Conservation (phyloP, 2,329 filamentous ascomycete genomes). For the Celoporthe dispersa region DNA sequence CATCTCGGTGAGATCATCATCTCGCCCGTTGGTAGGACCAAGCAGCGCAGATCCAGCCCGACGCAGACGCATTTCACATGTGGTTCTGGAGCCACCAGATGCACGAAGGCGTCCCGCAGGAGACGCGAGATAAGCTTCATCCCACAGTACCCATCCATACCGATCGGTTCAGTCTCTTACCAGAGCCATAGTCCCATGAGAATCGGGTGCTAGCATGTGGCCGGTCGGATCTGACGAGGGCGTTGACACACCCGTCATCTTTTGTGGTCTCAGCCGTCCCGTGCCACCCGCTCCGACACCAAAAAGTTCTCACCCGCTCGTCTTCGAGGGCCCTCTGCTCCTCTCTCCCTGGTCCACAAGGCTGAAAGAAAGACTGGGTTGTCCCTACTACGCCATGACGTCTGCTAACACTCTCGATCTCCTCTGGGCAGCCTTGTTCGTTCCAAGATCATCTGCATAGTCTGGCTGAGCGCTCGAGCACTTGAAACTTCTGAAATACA, state of each 20-base stretch:
- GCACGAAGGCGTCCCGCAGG: not conserved
- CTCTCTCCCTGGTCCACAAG: not conserved
- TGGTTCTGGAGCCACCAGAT: not conserved
- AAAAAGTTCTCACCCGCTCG: not conserved
- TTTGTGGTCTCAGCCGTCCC: not conserved
- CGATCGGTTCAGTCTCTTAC: not conserved
- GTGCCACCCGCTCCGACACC: not conserved
- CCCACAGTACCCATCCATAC: not conserved
- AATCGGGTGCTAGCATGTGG: not conserved
- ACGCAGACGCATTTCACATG: not conserved
- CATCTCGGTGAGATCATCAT: not conserved
- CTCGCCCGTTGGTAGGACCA: not conserved
- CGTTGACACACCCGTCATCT: not conserved
- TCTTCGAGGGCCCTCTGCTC: not conserved
- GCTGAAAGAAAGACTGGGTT: not conserved
- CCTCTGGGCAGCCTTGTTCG: not conserved
- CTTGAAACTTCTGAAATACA: not conserved
- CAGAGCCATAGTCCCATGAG: not conserved
- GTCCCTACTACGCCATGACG: slow-evolving; percentile 11
- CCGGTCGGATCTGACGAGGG: not conserved
- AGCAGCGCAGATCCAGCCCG: not conserved
- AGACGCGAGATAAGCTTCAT: not conserved
- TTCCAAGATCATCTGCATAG: not conserved
- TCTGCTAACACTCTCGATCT: not conserved
- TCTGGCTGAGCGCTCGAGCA: not conserved